Base-by-base conservation (phyloP, 179 eudicot species). In the Corrigiola litoralis region DNA sequence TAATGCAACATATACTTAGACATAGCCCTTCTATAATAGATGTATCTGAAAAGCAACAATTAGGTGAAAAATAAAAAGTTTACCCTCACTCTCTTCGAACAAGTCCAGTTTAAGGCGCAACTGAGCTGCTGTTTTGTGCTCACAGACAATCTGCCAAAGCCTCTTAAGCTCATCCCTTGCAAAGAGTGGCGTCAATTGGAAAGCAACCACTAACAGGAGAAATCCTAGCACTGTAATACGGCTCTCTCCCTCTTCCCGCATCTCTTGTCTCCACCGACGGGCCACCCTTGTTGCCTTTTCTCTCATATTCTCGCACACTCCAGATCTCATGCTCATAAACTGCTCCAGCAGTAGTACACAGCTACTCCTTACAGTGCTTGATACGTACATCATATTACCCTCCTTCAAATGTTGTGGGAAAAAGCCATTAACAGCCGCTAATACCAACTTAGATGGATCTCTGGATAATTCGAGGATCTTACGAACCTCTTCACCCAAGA, bases 351-450 rank as follows among this genome's bases (percentile, higher is more conserved):
- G 50, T 10, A 78, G 32, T 40, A 75, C 67, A 47, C 85, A 81
- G 46, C 72, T 78, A 67, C 74, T 77, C 59, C 83, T 67, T 1
- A 74, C 81, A 20, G 65, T 58, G 5, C 33, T 60, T 16, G 50
- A 14, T 38, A 66, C 60, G 11, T 56, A 70, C 36, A 17, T 73
- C 14, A 53, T 14, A 42, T 73, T 51, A 28, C 60, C 72, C 52
- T 76, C 63, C 64, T 36, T 73, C 58, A 71, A 65, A 70, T 70
- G 82, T 0, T 82, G 82, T 18, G 80, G 75, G 69, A 67, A 82
- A 62, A 82, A 79, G 44, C 79, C 86, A 17, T 44, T 69, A 69
- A 79, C 25, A 36, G 86, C 81, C 42, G 75, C 76, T 38, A 82
- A 58, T 4, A 82, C 79, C 29, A 79, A 60, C 38, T 40, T 63